Evolutionary conservation across 2,329 filamentous ascomycete genomes (phyloP).

Genomic region (Cladophialophora bantiana): DNA sequence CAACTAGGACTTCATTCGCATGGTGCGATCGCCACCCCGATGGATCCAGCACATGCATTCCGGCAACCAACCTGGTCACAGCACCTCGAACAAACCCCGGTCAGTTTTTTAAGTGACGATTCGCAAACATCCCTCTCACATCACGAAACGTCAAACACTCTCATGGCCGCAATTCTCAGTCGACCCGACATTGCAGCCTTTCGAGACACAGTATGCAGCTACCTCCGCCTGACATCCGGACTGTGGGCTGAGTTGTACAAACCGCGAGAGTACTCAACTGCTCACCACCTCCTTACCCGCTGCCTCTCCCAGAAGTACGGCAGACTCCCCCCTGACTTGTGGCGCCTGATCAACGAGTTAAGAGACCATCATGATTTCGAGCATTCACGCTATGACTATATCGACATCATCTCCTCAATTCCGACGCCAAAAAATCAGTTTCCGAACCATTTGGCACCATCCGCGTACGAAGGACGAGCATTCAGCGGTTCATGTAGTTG

Average conservation of each 20-base stretch:
- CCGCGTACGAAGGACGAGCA: not conserved
- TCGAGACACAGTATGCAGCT: constrained; percentile 19
- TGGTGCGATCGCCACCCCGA: not conserved
- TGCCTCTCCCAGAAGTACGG: constrained; percentile 23
- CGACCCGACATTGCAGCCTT: constrained; percentile 15
- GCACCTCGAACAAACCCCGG: not conserved
- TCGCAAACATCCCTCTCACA: constrained; percentile 6
- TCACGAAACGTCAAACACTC: not conserved
- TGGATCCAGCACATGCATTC: not conserved
- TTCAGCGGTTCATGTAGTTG: not conserved
- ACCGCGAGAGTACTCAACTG: constrained; percentile 9
- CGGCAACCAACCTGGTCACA: not conserved
- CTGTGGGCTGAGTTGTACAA: constrained; percentile 25
- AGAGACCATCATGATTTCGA: constrained; percentile 21
- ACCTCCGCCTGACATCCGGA: constrained; percentile 16
- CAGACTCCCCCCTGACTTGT: constrained; percentile 21
- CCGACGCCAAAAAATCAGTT: not conserved
- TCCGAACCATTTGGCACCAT: not conserved
- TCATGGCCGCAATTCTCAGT: constrained; percentile 9
- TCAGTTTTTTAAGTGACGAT: not conserved
- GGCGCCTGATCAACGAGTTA: constrained; percentile 17
- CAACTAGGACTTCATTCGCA: not conserved
- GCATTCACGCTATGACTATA: constrained; percentile 6
- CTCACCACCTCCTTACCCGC: constrained; percentile 14
- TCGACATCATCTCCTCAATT: constrained; percentile 15